Base-by-base conservation (phyloP, 495 filamentous ascomycete species). In the Aspergillus asperescens region DNA sequence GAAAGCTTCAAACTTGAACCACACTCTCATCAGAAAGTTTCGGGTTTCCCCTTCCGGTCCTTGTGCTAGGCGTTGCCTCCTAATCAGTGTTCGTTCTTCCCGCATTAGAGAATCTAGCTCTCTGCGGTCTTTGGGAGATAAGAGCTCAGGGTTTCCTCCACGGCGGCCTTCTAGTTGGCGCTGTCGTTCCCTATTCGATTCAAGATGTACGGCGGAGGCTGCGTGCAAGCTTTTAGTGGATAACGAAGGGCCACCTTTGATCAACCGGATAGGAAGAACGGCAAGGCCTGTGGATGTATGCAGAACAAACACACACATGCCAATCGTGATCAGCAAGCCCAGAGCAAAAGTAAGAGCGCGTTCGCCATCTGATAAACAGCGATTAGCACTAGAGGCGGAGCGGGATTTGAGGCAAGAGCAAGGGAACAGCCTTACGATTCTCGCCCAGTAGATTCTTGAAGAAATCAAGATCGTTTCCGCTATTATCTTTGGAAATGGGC, bases 211-310 rank as follows among this genome's bases (percentile, higher is more conserved):
- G 25, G 83, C 77, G 3, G 87, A 90, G n/a, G 77, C 89, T 38
- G 82, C 86, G 27, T 80, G 83, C 16, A 90, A 72, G 27, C 84
- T 79, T 3, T 89, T 86, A 13, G 79, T 84, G 42, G 90, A 93
- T 55, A 92, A 77, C 23, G 87, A 81, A 10, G 91, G 89, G 0
- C 88, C 86, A 9, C 87, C 89, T 67, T 93, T 96, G 72, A 98
- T 95, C 58, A 95, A 79, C 7, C 86, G 81, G 19, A 96, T 80
- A 1, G 93, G 93, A 13, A 96, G 80, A 24, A 98, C 78, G 18
- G 94, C 94, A 41, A 97, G 77, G 3, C 93, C 93, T 15, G 87
- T 78, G 4, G 87, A 89, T 12, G 92, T 96, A 62, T 98, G 97
- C 20, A 95, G 59, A 35, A 87, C 74, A 68, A 95, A 97, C 13